A percentile compares a stretch with the other conserved stretches of the same genome.
phyloP scores from a whole-genome alignment of 2,329 filamentous ascomycete species.

The Ciborinia camelliae region DNA sequence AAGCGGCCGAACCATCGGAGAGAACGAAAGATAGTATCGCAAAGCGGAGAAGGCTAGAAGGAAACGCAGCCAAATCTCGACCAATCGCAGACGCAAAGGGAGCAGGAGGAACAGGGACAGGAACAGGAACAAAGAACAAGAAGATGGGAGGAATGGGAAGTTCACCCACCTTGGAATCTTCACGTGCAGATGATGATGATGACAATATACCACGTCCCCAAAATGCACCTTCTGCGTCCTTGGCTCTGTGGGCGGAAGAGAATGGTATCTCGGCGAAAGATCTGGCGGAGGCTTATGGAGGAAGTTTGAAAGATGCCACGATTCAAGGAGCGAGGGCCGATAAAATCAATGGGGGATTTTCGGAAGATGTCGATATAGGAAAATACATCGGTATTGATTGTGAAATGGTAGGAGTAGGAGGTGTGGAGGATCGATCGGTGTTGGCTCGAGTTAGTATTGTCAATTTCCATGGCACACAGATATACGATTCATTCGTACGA shows the following conservation, averaged over 20 bases:
- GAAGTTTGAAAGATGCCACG: conserved; percentile 50
- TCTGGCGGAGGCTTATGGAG: conserved; percentile 59
- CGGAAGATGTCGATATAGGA: conserved; percentile 64
- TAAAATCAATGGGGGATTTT: conserved; percentile 61
- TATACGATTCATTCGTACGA: conserved; percentile 91
- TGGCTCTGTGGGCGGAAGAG: conserved; percentile 59
- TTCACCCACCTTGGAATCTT: conserved; percentile 39
- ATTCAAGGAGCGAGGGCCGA: conserved; percentile 46
- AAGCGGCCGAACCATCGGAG: conserved; percentile 30
- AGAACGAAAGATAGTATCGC: conserved; percentile 35
- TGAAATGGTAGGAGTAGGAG: conserved; percentile 92
- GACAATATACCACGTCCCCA: conserved; percentile 31
- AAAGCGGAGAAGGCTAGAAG: conserved; percentile 37
- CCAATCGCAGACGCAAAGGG: conserved; percentile 10
- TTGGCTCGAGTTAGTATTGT: conserved; percentile 87
- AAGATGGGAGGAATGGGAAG: conserved; percentile 58
- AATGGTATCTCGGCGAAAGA: conserved; percentile 59
- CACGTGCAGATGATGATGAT: too few relatives aligned
- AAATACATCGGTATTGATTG: conserved; percentile 95
- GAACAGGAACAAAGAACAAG: conserved; percentile 22
- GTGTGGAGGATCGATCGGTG: conserved; percentile 65
- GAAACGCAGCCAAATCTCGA: conserved; percentile 21
- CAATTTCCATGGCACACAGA: conserved; percentile 86
- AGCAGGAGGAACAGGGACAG: too few relatives aligned
- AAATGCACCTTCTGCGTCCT: conserved; percentile 48